phyloP scores from a whole-genome alignment of 2,329 filamentous ascomycete genomes.

The Colletotrichum tropicale region DNA sequence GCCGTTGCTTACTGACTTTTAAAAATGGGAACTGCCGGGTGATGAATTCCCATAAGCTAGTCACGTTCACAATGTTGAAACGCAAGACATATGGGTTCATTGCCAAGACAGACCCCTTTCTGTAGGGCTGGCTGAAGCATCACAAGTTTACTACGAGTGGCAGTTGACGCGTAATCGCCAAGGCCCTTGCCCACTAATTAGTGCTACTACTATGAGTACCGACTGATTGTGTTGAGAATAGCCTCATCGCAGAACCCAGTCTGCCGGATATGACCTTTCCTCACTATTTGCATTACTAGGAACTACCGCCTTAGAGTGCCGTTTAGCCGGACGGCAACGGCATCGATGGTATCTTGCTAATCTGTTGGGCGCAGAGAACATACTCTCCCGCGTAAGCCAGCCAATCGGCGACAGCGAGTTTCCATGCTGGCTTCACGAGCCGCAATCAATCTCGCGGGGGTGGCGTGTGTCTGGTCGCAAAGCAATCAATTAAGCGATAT shows the following conservation, averaged over 20 bases:
- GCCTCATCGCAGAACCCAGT: background rate
- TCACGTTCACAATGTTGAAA: background rate
- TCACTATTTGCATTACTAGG: background rate
- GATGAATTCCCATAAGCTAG: background rate
- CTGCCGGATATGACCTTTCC: background rate
- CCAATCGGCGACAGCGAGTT: background rate
- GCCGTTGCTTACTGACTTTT: background rate
- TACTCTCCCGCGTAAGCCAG: background rate
- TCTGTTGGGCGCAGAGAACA: background rate
- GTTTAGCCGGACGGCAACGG: background rate
- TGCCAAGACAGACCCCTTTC: background rate
- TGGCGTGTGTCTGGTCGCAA: background rate
- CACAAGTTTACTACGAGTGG: background rate
- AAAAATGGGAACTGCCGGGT: fast-evolving
- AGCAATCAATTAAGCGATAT: background rate
- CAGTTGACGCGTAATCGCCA: background rate
- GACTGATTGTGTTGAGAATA: background rate
- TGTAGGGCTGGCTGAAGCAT: background rate
- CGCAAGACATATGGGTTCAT: background rate
- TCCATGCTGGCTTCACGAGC: background rate
- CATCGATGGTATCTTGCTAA: background rate
- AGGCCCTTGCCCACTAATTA: background rate
- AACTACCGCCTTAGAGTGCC: background rate
- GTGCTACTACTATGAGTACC: background rate
- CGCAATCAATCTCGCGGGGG: background rate